Evolutionary conservation across 2,329 filamentous ascomycete species (phyloP), one percentile per base, ranked within the genome.

Genomic region (Pestalotiopsis sp.): DNA sequence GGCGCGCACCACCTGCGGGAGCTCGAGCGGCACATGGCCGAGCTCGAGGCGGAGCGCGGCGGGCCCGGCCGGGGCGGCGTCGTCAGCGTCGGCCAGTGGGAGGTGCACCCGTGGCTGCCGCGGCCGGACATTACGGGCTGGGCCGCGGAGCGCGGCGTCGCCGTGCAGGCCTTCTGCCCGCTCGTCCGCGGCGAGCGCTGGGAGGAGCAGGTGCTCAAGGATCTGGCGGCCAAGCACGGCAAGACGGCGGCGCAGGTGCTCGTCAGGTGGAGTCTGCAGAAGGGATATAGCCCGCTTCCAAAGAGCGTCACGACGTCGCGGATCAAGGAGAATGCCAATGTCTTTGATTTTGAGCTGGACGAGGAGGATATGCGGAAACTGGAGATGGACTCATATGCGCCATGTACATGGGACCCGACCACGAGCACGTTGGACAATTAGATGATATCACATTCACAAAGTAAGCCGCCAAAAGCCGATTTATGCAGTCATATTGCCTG

Each of bases 21-120:
- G 77, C 80, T 91, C 38, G 86, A 89, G 77, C 76, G 75, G 67
- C 85, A 90, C 78, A 90, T 89, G 68, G 82, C 81, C 66, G 87
- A 91, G 77, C 86, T 91, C 0, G 91, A 92, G 75, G 76, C 78
- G 20, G 88, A 89, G 78, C 85, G 87, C 58, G 59, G 59, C 59
- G 59, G 59, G 7, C 86, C 89, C 60, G 89, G 88, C 1, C 90
- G 89, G 72, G 90, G 88, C 59, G 93, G 93, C 27, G 83, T 93
- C 56, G 87, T 97, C 75, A 92, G 91, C 70, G 92, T 97, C 49
- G 94, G 93, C 56, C 95, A 97, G 81, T 94, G 92, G 80, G 95
- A 98, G 81, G 82, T 98, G 12, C 95, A 98, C 80, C 95, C 95
- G 0, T 98, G 94, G 94, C 88, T 94, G 57, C 86, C 90, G 9